Evolutionary conservation across 2,329 filamentous ascomycete species (phyloP).

Genomic region (Pyrenophora teres): DNA sequence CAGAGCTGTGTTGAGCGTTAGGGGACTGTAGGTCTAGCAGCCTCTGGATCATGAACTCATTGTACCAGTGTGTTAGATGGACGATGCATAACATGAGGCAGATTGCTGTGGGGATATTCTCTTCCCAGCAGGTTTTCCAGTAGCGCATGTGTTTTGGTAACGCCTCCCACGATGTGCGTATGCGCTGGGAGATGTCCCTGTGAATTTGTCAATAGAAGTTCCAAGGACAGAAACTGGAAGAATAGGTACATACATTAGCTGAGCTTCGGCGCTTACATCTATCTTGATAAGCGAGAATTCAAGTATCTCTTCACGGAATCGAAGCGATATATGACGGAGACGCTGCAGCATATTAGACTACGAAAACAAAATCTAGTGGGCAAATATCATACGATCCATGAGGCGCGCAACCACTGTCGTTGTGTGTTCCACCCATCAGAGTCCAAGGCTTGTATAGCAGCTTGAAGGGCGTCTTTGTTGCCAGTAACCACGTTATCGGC

Average conservation of each 20-base stretch:
- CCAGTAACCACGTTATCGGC: conserved; percentile 34
- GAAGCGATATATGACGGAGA: conserved; percentile 29
- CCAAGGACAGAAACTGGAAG: not conserved
- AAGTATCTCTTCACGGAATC: conserved; percentile 42
- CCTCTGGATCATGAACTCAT: conserved; percentile 45
- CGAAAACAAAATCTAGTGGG: not conserved
- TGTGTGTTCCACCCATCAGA: conserved; percentile 49
- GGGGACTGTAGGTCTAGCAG: conserved; percentile 32
- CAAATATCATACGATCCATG: conserved; percentile 29
- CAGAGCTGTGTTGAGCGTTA: conserved; percentile 31
- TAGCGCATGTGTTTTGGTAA: conserved; percentile 39
- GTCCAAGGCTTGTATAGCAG: conserved; percentile 30
- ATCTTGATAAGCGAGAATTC: conserved; percentile 34
- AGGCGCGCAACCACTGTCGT: conserved; percentile 29
- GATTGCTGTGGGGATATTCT: conserved; percentile 26
- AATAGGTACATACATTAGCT: conserved; percentile 22
- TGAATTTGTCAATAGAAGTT: not conserved
- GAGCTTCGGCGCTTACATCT: conserved; percentile 22
- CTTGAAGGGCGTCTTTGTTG: conserved; percentile 18
- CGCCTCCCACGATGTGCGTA: conserved; percentile 32
- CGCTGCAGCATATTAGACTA: conserved; percentile 17
- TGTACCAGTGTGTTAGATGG: conserved; percentile 42
- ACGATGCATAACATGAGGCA: conserved; percentile 44
- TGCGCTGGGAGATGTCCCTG: conserved; percentile 37
- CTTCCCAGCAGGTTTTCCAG: conserved; percentile 37